Evolutionary conservation across 2,329 filamentous ascomycete species (phyloP), one percentile per base, ranked within the genome.

Genomic region (Penicillium verrucosum): DNA sequence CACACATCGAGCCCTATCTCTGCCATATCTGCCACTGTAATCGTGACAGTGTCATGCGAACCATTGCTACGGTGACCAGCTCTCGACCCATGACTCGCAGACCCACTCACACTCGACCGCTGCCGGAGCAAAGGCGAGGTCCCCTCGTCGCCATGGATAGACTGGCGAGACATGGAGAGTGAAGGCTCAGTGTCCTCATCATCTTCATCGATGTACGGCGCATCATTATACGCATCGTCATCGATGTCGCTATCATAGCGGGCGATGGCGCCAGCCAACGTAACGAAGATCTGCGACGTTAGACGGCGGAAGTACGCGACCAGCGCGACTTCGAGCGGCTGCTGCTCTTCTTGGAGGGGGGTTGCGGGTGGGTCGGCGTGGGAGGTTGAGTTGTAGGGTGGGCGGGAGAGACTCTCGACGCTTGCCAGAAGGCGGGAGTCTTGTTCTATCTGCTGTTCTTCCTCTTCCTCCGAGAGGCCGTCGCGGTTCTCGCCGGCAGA

Each of bases 401-500:
- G 60, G 25, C 68, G 67, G 29, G 71, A 65, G 36, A 73, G 65
- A 54, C 61, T 71, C 46, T 76, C 73, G 10, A 71, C 62, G 51
- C 68, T 72, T 48, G 73, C 67, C 37, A 75, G 66, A 30, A 80
- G 66, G 46, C 73, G 70, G 5, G 70, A 68, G 64, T 81, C 78
- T 63, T 77, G 76, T 60, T 77, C 74, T 18, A 70, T 64, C 58
- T 77, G 75, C 16, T 68, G 68, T 29, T 80, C 77, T 53, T 82
- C 78, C 57, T 78, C 77, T 65, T 85, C 83, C 55, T 84, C 79
- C 1, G 79, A 77, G 10, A 81, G 74, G 48, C 79, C 80, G 12
- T 79, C 78, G 29, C 82, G 80, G 59, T 80, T 79, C 67, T 87
- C 85, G 51, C 85, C 85, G 2, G 85, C 85, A 1, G 83, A 85